Evolutionary conservation across 306 rosid species (phyloP).

Genomic region (Luffa aegyptiaca): DNA sequence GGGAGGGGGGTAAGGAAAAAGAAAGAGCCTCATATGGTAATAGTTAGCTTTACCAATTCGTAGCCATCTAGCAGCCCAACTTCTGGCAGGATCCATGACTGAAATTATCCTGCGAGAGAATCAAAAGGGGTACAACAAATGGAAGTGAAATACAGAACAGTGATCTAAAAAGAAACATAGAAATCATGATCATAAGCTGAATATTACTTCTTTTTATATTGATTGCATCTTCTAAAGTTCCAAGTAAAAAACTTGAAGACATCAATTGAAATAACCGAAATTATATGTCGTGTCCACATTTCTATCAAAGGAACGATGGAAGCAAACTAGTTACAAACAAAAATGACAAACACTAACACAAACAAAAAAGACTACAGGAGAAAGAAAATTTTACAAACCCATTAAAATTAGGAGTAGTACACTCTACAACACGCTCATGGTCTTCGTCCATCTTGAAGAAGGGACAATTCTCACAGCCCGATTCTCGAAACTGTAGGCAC

Average conservation of each 20-base stretch:
- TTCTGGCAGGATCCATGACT: conserved; percentile 83
- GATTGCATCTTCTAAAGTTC: neutral
- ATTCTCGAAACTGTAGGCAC: conserved; percentile 62
- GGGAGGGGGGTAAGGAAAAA: neutral
- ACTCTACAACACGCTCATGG: conserved; percentile 69
- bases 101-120: conserved; percentile 48
- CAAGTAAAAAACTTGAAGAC: neutral
- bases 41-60: conserved; percentile 53
- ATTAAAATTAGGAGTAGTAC: conserved; percentile 92
- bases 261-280: neutral
- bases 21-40: neutral
- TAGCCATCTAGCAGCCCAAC: conserved; percentile 96
- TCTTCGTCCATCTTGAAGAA: conserved; percentile 96
- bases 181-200: neutral
- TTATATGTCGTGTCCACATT: neutral
- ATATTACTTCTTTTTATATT: neutral
- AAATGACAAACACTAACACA: neutral
- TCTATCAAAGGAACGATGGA: neutral
- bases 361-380: neutral
- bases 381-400: conserved; percentile 34
- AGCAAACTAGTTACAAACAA: neutral
- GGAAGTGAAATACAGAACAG: neutral
- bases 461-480: conserved; percentile 90
- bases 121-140: neutral
- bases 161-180: neutral